Conservation (phyloP, 2,329 filamentous ascomycete genomes). For the Aspergillus felis region DNA sequence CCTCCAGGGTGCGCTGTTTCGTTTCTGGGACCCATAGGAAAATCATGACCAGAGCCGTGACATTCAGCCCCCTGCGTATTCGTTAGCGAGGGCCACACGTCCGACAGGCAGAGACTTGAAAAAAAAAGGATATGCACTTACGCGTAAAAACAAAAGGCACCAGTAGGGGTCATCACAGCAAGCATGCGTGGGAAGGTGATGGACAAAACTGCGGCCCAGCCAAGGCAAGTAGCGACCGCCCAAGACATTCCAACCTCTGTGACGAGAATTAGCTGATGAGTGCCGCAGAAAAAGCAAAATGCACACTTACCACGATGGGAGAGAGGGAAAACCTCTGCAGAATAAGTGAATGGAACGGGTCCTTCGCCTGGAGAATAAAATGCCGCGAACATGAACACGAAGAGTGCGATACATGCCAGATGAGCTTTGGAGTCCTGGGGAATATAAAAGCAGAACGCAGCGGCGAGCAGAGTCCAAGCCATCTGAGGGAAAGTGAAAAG, state of each 20-base stretch:
- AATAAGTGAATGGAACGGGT: conserved; percentile 50
- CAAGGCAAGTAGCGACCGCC: conserved; percentile 44
- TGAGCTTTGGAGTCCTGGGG: conserved; percentile 40
- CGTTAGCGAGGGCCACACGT: not conserved
- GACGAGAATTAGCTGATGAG: conserved; percentile 22
- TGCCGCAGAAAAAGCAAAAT: conserved; percentile 8
- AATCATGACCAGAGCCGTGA: conserved; percentile 60
- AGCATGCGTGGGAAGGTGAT: conserved; percentile 49
- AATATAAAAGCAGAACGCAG: conserved; percentile 58
- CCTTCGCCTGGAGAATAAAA: conserved; percentile 65
- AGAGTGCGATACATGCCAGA: conserved; percentile 55
- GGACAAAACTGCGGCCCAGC: conserved; percentile 49
- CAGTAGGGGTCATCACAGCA: conserved; percentile 46
- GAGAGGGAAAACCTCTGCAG: conserved; percentile 53
- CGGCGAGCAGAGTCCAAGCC: conserved; percentile 63
- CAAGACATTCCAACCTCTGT: conserved; percentile 47
- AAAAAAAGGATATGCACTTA: conserved; percentile 19
- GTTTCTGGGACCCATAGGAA: conserved; percentile 59
- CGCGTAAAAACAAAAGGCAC: conserved; percentile 60
- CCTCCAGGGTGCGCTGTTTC: conserved; percentile 52
- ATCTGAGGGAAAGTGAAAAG: conserved; percentile 66
- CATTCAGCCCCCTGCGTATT: conserved; percentile 49
- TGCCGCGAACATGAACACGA: conserved; percentile 62
- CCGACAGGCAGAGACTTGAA: not conserved
- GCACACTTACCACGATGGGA: conserved; percentile 46